Conservation (phyloP, 1,139 yeast species). For the Geotrichum histeridarum region DNA sequence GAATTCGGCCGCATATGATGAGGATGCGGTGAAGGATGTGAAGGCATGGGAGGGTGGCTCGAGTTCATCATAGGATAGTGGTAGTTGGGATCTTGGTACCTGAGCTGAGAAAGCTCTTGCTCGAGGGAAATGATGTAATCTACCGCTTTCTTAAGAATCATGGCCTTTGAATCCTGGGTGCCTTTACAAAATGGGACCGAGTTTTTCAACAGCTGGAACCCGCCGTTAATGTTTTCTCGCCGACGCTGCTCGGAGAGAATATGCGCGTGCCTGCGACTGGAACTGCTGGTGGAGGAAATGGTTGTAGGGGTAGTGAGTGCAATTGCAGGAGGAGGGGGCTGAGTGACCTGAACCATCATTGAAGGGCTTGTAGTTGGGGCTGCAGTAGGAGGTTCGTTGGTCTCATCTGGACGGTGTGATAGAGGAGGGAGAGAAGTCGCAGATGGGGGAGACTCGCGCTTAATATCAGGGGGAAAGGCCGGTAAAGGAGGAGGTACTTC, state of each 20-base stretch:
- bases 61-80: slow-evolving; percentile 17
- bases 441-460: slow-evolving; percentile 15
- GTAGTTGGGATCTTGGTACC: slow-evolving; percentile 21
- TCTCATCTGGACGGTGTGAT: neutral
- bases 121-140: slow-evolving; percentile 59
- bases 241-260: slow-evolving; percentile 45
- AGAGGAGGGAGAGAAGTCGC: slow-evolving; percentile 9
- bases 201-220: slow-evolving; percentile 40
- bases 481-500: slow-evolving; percentile 1
- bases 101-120: slow-evolving; percentile 26
- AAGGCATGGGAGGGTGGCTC: slow-evolving; percentile 7
- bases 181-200: slow-evolving; percentile 42
- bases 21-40: slow-evolving; percentile 17
- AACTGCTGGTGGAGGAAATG: slow-evolving; percentile 26
- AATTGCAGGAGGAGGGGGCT: slow-evolving; percentile 18
- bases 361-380: slow-evolving; percentile 17
- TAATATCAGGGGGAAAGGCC: neutral
- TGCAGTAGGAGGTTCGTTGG: slow-evolving; percentile 9
- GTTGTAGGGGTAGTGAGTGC: slow-evolving; percentile 27
- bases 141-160: slow-evolving; percentile 75
- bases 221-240: slow-evolving; percentile 44
- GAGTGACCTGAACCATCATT: slow-evolving; percentile 1
- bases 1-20: slow-evolving; percentile 15
- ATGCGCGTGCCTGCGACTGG: slow-evolving; percentile 38
- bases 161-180: slow-evolving; percentile 45